These are phyloP conservation scores for Gossypium bickii DNA, from an alignment of 345 rosid genomes.

Conservation along the genomic window DNA sequence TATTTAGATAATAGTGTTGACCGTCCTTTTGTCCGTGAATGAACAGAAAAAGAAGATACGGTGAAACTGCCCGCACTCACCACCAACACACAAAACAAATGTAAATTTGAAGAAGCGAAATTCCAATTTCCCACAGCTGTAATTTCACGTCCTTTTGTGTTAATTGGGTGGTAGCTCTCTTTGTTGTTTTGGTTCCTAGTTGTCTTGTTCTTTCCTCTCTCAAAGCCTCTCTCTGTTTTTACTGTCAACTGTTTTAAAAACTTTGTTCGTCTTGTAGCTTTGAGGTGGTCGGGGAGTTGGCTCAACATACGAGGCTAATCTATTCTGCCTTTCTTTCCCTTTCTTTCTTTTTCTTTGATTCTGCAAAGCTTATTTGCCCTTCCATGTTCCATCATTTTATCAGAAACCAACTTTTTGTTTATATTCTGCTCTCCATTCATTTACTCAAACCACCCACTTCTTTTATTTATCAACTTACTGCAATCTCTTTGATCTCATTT, in stretches of 20 bases:
- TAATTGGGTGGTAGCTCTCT: conserved; percentile 4
- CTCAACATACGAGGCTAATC: conserved; percentile 20
- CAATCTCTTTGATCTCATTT: no score
- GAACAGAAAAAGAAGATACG: background rate
- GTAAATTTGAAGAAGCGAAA: conserved; percentile 11
- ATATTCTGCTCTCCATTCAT: conserved; percentile 26
- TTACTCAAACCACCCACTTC: conserved; percentile 23
- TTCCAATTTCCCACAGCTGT: conserved; percentile 26
- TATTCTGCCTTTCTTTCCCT: conserved; percentile 13
- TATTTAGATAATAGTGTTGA: no score
- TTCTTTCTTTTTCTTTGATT: conserved; percentile 11
- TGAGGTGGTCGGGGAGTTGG: conserved; percentile 7
- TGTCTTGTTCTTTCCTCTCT: conserved; percentile 3
- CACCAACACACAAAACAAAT: no score
- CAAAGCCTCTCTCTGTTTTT: background rate
- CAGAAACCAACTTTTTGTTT: conserved; percentile 4
- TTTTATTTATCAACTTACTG: background rate
- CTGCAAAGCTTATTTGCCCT: conserved; percentile 33
- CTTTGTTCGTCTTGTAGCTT: conserved; percentile 12
- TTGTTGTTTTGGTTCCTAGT: conserved; percentile 22
- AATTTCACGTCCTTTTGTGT: conserved; percentile 25
- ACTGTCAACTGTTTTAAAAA: conserved; percentile 11
- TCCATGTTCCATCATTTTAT: conserved; percentile 43
- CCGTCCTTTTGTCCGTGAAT: background rate
- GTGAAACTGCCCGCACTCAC: background rate